Base-by-base conservation (phyloP, 202 grass and related monocot genomes). In the Carex arenaria region DNA sequence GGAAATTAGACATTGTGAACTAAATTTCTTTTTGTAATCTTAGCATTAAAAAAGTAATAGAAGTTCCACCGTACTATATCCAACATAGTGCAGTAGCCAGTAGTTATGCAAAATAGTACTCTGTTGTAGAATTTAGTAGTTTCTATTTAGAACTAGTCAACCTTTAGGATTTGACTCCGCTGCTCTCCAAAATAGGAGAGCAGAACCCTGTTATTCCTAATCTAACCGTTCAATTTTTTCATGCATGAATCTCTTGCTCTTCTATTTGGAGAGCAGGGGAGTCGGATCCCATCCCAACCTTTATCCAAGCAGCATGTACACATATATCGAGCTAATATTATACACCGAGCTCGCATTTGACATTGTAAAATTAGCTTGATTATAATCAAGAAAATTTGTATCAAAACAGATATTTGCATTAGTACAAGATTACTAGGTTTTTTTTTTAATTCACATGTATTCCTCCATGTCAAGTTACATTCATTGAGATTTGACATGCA, bases 381-480 rank as follows among this genome's bases (percentile, higher is more conserved):
- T 10, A 32, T 36, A 38, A 72, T 49, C 69, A 72, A 26, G 42
- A 78, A 60, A 57, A 78, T 60, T 38, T 60, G 54, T 59, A 60
- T 22, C 10, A 78, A 12, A 59, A 60, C 30, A 59, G 30, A 3
- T 38, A 60, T 15, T 55, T 76, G 20, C 49, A 78, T 28, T 40
- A 56, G 18, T 78, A 60, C 73, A 78, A 36, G 7, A 57, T 78
- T 60, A 38, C 31, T 19, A 36, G 9, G 17, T 78, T 57, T 11
- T 78, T 18, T 9, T 60, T 59, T 9, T 38, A 78, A 78, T 78
- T 78, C 74, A 78, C 74, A 60, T 60, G 31, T 78, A 60, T 34
- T 55, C 12, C 7, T 40, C 6, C 15, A 60, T 32, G 23, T 32
- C 72, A 76, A 32, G 23, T 34, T 51, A 60, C 31, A 61, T 57